Evolutionary conservation across 768 basidiomycete genomes (phyloP), one percentile per base, ranked within the genome.

Genomic region (Lepiota brunneoincarnata): DNA sequence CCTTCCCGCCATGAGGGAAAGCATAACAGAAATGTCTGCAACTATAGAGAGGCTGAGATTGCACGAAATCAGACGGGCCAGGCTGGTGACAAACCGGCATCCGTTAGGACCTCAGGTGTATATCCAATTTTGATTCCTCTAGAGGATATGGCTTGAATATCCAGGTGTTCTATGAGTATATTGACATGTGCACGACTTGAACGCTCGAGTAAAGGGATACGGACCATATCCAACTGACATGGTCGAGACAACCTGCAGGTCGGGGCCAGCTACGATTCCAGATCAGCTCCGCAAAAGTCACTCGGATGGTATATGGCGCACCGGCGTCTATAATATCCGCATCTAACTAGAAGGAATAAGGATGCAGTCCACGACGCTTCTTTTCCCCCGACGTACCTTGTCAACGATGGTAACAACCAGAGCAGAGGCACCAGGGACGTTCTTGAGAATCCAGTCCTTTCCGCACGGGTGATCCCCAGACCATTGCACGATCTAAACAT

Each of bases 31-130:
- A 7, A 91, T 67, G 67, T 99, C 97, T 15, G 97, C 95, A 18
- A 97, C 95, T 93, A 49, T 3, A 58, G 6, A 35, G 50, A 9
- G 38, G 51, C 15, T 11, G 31, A 15, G 20, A 31, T 26, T 31
- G 20, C 10, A 28, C 9, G 9, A 10, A 35, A 17, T 23, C 4
- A 12, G 4, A 42, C 23, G 18, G 0, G 9, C 18, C 23, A 20
- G 1, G 34, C 5, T 20, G 26, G 17, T 24, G 4, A 58, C 70
- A 49, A 62, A 84, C 93, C 93, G 59, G 96, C 93, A 63, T 93
- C 92, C 4, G 89, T 95, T 14, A 99, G 78, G 4, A 98, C 89
- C 52, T 95, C 93, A 0, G 96, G 97, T 0, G 95, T 98, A 68
- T 93, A 92, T 6, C 97, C 97, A 5, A 98, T 67, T 42, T 77